Evolutionary conservation across 1,139 yeast species (phyloP).

Genomic region (Debaryomyces nepalensis): DNA sequence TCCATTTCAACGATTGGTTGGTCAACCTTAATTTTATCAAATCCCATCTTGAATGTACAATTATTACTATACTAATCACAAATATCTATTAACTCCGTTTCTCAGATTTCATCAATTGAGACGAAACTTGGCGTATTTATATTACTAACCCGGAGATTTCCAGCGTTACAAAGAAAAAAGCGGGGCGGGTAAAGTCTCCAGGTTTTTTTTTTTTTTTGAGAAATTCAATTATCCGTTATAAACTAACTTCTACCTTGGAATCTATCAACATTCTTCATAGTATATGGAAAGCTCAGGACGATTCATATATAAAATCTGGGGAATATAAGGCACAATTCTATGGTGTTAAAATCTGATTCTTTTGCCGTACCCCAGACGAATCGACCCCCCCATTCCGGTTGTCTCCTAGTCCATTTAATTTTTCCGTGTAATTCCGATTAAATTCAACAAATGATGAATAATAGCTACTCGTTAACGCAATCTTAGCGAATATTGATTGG

Average conservation of each 20-base stretch:
- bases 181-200: slow-evolving; percentile 10
- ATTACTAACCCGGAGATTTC: slow-evolving; percentile 10
- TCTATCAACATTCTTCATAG: too few relatives aligned
- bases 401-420: not conserved
- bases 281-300: too few relatives aligned
- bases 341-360: slow-evolving; percentile 1
- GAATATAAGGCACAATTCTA: too few relatives aligned
- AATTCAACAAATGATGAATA: slow-evolving; percentile 3
- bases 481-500: slow-evolving; percentile 3
- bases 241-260: too few relatives aligned
- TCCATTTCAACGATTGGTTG: slow-evolving; percentile 94
- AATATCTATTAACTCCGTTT: not conserved
- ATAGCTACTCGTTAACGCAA: not conserved
- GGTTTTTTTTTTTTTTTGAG: not conserved
- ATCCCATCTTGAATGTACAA: slow-evolving; percentile 14
- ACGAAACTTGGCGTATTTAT: slow-evolving; percentile 9
- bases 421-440: slow-evolving; percentile 5
- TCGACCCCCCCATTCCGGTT: slow-evolving; percentile 2
- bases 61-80: not conserved
- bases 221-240: slow-evolving; percentile 4
- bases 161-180: slow-evolving; percentile 5
- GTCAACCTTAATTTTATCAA: slow-evolving; percentile 71
- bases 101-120: not conserved
- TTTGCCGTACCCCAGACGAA: slow-evolving; percentile 7
- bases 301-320: too few relatives aligned